Evolutionary conservation across 2,329 filamentous ascomycete species (phyloP), one percentile per base, ranked within the genome.

Genomic region (Aureobasidium melanogenum): DNA sequence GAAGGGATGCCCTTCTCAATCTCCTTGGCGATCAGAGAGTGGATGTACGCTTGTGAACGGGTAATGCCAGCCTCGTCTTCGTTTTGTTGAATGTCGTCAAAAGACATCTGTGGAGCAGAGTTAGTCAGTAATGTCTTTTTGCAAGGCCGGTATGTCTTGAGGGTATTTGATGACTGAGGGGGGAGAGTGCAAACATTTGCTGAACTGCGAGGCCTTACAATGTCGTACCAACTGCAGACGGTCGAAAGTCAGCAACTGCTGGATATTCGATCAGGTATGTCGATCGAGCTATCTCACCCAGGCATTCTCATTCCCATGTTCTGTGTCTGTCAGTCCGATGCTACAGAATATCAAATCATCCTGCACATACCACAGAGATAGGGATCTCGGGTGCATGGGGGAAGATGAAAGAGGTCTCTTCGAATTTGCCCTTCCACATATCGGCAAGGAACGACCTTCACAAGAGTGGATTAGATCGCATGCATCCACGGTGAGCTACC

Each of bases 331-430:
- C 62, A 24, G 46, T 54, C 15, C 44, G 44, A 6, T 8, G 14
- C 36, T n/a, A 24, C 62, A 56, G 15, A n/a, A 14, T 3, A 19
- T 26, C 24, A 4, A 32, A 6, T 54, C 28, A 30, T 56, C 4
- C 17, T 28, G 26, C n/a, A 76, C 82, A 69, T 76, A 91, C 88
- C 68, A 86, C 79, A n/a, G 91, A 92, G 71, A 97, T 90, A 34
- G 91, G 91, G 59, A 96, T 94, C 39, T 75, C 77, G 5, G 93
- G 91, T 30, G 94, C 94, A 77, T 96, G 89, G 17, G 94, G 94
- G 74, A 99, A 87, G 70, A 99, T 84, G 74, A 97, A 97, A 71
- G 93, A 88, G 72, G 96, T 89, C 75, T 97, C 88, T 62, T 91
- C 84, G 65, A 97, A 90, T 70, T 87, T 87, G 73, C 85, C 83